phyloP scores from a whole-genome alignment of 228 moss, liverwort and hornwort genomes.

The Sphagnum magellanicum region DNA sequence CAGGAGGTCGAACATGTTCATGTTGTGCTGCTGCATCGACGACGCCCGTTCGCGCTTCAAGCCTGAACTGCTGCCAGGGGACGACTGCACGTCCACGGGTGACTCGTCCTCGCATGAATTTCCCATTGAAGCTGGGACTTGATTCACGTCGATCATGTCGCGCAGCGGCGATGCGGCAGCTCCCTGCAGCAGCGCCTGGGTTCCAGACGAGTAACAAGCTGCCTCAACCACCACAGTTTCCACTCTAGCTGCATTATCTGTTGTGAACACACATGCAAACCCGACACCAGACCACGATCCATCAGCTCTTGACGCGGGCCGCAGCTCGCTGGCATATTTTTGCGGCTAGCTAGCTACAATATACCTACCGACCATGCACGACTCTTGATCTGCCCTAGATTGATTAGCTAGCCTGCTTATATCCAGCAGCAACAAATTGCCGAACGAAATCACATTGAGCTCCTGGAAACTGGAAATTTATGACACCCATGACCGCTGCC shows the following conservation, averaged over 20 bases:
- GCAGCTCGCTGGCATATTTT: too few species aligned
- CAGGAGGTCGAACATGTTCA: slow-evolving; percentile 74
- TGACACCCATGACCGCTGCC: slow-evolving; percentile 41
- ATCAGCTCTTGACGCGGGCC: too few species aligned
- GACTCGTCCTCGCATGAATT: slow-evolving; percentile 58
- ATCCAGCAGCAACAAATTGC: too few species aligned
- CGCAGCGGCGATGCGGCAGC: slow-evolving; percentile 36
- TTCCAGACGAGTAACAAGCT: slow-evolving; percentile 59
- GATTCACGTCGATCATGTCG: slow-evolving; percentile 81
- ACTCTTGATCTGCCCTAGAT: too few species aligned
- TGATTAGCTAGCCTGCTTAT: too few species aligned
- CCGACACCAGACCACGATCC: too few species aligned
- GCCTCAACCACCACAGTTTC: slow-evolving; percentile 29
- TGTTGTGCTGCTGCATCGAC: slow-evolving; percentile 12
- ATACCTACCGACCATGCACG: too few species aligned
- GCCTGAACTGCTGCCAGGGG: background rate
- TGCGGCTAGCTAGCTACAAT: too few species aligned
- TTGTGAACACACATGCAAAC: background rate
- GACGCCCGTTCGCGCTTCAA: slow-evolving; percentile 16
- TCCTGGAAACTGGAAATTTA: too few species aligned
- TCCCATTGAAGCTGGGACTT: slow-evolving; percentile 63
- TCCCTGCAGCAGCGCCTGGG: slow-evolving; percentile 12
- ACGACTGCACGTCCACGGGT: background rate
- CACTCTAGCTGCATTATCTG: slow-evolving; percentile 27
- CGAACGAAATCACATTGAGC: too few species aligned